Conservation (phyloP, 2,329 filamentous ascomycete species). For the Fusarium kyushuense region DNA sequence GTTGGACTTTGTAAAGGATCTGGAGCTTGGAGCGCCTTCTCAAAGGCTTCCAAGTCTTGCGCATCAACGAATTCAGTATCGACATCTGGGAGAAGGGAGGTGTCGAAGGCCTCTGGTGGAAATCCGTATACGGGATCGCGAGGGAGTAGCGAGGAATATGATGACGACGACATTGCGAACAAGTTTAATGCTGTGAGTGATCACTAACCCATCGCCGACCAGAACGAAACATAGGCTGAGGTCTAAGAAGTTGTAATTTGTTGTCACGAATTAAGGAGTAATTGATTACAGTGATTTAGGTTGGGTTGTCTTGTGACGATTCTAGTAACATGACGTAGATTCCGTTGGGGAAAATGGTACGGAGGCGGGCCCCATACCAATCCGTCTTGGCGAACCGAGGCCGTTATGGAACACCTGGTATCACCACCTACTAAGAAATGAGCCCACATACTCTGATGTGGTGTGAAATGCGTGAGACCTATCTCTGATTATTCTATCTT, state of each 20-base stretch:
- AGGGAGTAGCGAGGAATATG: slow-evolving; percentile 44
- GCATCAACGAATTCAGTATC: slow-evolving; percentile 80
- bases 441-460: slow-evolving; percentile 10
- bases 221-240: not conserved
- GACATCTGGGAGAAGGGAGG: slow-evolving; percentile 79
- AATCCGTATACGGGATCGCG: slow-evolving; percentile 64
- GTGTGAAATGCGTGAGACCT: not conserved
- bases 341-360: slow-evolving; percentile 47
- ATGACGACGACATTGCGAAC: slow-evolving; percentile 43
- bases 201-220: slow-evolving; percentile 36
- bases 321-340: slow-evolving; percentile 49
- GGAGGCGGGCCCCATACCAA: slow-evolving; percentile 24
- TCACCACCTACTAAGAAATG: slow-evolving; percentile 18
- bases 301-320: slow-evolving; percentile 45
- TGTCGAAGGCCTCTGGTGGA: slow-evolving; percentile 74
- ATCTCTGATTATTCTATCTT: slow-evolving; percentile 4
- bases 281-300: slow-evolving; percentile 22
- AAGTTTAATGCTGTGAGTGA: slow-evolving; percentile 5
- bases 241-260: not conserved
- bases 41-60: slow-evolving; percentile 81
- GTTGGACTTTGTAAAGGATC: slow-evolving; percentile 75
- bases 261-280: slow-evolving; percentile 24
- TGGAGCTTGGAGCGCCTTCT: slow-evolving; percentile 83
- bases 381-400: slow-evolving; percentile 31
- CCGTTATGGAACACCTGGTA: slow-evolving; percentile 35